phyloP scores from a whole-genome alignment of 805 yeast species.

The Pichia cabralensis region DNA sequence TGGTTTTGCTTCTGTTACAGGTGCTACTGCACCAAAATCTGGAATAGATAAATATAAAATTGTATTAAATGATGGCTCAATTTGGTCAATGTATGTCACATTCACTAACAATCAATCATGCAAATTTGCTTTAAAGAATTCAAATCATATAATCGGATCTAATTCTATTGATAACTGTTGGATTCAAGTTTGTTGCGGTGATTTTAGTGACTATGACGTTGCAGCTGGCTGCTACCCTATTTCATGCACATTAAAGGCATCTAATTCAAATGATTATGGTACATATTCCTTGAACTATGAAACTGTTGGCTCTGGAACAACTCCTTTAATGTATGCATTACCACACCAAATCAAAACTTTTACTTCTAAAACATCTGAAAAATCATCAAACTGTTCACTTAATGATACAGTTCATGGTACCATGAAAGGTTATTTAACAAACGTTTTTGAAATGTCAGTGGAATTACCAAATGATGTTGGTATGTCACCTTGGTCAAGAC shows the following conservation, averaged over 20 bases:
- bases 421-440: slow-evolving; percentile 36
- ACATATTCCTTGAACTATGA: slow-evolving; percentile 35
- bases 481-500: slow-evolving; percentile 49
- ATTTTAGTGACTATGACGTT: slow-evolving; percentile 41
- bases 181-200: slow-evolving; percentile 36
- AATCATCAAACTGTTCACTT: slow-evolving; percentile 27
- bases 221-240: slow-evolving; percentile 58
- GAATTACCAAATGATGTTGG: slow-evolving; percentile 31
- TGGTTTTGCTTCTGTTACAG: slow-evolving; percentile 33
- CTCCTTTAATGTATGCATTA: slow-evolving; percentile 36
- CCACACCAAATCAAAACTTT: slow-evolving; percentile 42
- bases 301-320: slow-evolving; percentile 35
- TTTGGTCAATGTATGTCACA: slow-evolving; percentile 45
- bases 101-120: slow-evolving; percentile 14
- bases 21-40: slow-evolving; percentile 23
- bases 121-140: slow-evolving; percentile 25
- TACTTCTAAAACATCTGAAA: slow-evolving; percentile 18
- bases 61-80: slow-evolving; percentile 29
- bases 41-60: slow-evolving; percentile 31
- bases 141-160: slow-evolving; percentile 30
- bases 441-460: slow-evolving; percentile 33
- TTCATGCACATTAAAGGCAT: slow-evolving; percentile 28
- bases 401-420: slow-evolving; percentile 44
- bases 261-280: slow-evolving; percentile 27
- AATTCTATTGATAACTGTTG: slow-evolving; percentile 30